Evolutionary conservation across 2,329 filamentous ascomycete genomes (phyloP), one percentile per base, ranked within the genome.

Genomic region (Talaromyces sp.): DNA sequence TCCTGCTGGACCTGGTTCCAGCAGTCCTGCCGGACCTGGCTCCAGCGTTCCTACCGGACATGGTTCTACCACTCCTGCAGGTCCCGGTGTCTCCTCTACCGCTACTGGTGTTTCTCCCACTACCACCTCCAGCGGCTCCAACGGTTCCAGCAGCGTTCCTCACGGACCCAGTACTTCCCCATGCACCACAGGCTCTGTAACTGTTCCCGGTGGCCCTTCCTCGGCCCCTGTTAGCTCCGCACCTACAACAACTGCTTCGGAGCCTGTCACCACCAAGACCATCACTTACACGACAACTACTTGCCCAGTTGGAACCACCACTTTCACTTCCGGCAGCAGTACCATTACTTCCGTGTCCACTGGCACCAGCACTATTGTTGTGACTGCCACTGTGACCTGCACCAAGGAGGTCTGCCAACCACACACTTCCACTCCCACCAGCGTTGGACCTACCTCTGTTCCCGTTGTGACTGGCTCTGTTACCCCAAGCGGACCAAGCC

Each of bases 311-410:
- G 50, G 52, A 37, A 37, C 22, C 22, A n/a, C 15, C 21, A 53
- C 55, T 1, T 22, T 35, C 33, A 53, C 48, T 40, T 53, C 50
- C n/a, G 58, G 58, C n/a, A 43, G 54, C 13, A 36, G 39, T 36
- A 58, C 55, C 15, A 54, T 51, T 22, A 60, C 58, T 17, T 48
- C 48, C 2, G 33, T 52, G 13, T 31, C 36, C 2, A 60, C 58
- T 28, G 50, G 50, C 21, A 60, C 58, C 2, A 60, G 55, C 50
- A 60, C 55, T 17, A 43, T 58, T 21, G 58, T 60, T 11, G 55
- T 60, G 15, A 60, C 58, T n/a, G 41, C 37, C 15, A 54, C 52
- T 13, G 58, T 60, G 40, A 60, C 58, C n/a, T 60, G 58, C 41
- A 53, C 55, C n/a, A 60, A 60, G 15, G 55, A 59, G 11, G 43